Evolutionary conservation across 768 basidiomycete genomes (phyloP).

Genomic region (Termitomyces sp.): DNA sequence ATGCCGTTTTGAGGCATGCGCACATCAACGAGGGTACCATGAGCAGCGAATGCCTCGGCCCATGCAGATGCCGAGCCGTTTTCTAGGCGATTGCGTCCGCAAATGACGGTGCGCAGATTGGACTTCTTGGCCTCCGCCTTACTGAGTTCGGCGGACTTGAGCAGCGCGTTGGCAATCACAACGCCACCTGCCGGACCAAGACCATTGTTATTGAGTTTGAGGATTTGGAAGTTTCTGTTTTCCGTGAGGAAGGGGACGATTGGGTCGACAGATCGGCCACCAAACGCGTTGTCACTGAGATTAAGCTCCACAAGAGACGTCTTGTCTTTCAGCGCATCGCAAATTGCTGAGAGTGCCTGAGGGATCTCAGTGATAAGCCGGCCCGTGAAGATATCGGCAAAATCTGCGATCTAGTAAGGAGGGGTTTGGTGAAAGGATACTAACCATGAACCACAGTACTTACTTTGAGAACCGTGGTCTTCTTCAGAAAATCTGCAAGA

Average conservation of each 20-base stretch:
- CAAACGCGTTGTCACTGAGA: conserved; percentile 95
- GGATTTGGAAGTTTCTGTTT: conserved; percentile 77
- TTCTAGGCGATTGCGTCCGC: conserved; percentile 95
- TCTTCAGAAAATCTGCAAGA: conserved; percentile 74
- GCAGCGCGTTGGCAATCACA: conserved; percentile 81
- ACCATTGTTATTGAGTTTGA: conserved; percentile 96
- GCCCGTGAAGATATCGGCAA: conserved; percentile 97
- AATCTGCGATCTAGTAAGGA: conserved; percentile 75
- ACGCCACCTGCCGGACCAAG: conserved; percentile 87
- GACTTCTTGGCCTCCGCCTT: conserved; percentile 64
- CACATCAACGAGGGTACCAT: conserved; percentile 78
- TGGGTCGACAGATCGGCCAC: conserved; percentile 90
- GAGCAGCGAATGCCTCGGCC: conserved; percentile 86
- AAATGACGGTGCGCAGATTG: conserved; percentile 78
- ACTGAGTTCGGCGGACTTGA: conserved; percentile 67
- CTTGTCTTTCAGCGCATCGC: conserved; percentile 80
- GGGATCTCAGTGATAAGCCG: conserved; percentile 96
- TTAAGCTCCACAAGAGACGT: conserved; percentile 82
- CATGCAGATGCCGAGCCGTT: conserved; percentile 80
- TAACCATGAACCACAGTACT: conserved; percentile 15
- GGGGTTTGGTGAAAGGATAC: neutral
- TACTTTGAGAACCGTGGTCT: conserved; percentile 70
- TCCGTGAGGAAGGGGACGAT: conserved; percentile 86
- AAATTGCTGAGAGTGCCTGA: conserved; percentile 80
- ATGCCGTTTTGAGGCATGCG: conserved; percentile 99